Base-by-base conservation (phyloP, 75 land plant species). In the Selaginella moellendorffii region DNA sequence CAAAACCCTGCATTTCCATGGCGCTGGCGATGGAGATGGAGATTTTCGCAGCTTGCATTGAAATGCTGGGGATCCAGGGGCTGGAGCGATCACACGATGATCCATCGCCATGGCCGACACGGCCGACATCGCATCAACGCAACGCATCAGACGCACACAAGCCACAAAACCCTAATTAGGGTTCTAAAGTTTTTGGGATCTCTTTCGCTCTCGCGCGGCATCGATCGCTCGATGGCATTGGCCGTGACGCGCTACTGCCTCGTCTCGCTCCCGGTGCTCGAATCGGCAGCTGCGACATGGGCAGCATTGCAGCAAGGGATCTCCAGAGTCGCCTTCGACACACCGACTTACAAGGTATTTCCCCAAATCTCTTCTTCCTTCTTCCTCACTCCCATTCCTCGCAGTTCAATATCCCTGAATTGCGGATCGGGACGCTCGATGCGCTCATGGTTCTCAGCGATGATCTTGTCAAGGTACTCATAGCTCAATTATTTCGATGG, bases 361-460 rank as follows among this genome's bases (percentile, higher is more conserved):
- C 14, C 0, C 19, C 24, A 5, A 8, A n/a, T n/a, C 46, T 5
- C 46, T 5, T 5, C 14, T 36, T 5, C 46, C 5, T 36, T 36
- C 46, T 5, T 36, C 29, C 46, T 36, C 46, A 36, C 46, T 14
- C 46, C 46, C 5, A 56, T 56, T 21, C 59, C 21, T 22, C 23
- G 67, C 83, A 91, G 97, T 83, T 91, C 62, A 80, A 88, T 51
- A 72, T 78, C 10, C 90, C 98, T 20, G 84, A 92, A 65, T 84
- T 92, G 21, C 82, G 98, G 9, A 84, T 88, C 10, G 98, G 98
- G 22, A 92, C 98, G 0, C 80, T 92, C 17, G 98, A 92, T 71
- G 83, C 98, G 2, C 77, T 92, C 24, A 73, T 92, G 29, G 31
- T 90, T 2, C 90, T 92, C 72, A 88, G 96, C 64, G 98, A 92